These are phyloP conservation scores for Lasiosphaeria miniovina DNA, from an alignment of 495 filamentous ascomycete genomes.

Conservation along the genomic window DNA sequence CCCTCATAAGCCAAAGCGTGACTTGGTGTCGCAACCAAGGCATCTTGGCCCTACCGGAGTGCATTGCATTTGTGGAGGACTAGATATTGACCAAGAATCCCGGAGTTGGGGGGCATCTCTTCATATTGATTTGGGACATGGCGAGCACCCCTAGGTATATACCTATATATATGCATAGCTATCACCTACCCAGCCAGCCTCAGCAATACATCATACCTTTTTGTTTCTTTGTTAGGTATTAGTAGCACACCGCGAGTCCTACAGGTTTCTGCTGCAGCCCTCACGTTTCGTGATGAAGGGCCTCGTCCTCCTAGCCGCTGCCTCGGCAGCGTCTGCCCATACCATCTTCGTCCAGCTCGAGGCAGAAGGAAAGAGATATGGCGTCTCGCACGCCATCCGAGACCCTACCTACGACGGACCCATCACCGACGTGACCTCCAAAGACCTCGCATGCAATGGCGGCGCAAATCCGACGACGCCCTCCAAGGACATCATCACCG, in stretches of 20 bases:
- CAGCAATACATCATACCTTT: too few species aligned
- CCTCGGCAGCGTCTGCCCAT: slow-evolving; percentile 45
- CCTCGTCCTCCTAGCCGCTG: slow-evolving; percentile 28
- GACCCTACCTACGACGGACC: slow-evolving; percentile 45
- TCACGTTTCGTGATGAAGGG: slow-evolving; percentile 22
- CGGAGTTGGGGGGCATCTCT: not conserved
- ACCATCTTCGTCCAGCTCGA: slow-evolving; percentile 56
- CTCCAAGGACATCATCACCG: slow-evolving; percentile 44
- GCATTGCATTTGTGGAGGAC: not conserved
- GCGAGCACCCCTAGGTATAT: too few species aligned
- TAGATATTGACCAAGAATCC: not conserved
- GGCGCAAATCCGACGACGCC: slow-evolving; percentile 51
- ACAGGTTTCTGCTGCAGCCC: not conserved
- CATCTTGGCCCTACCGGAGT: slow-evolving; percentile 8
- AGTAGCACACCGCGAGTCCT: not conserved
- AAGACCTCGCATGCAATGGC: slow-evolving; percentile 54
- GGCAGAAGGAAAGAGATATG: slow-evolving; percentile 35
- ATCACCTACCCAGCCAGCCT: too few species aligned
- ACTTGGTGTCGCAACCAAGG: slow-evolving; percentile 10
- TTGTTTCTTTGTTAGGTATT: not conserved
- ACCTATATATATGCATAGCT: too few species aligned
- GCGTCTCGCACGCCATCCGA: slow-evolving; percentile 34
- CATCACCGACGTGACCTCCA: slow-evolving; percentile 50
- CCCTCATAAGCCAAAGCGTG: slow-evolving; percentile 9
- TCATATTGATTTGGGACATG: not conserved